phyloP scores from a whole-genome alignment of 192 early-diverging fungal species.

The Kappamyces sp. region DNA sequence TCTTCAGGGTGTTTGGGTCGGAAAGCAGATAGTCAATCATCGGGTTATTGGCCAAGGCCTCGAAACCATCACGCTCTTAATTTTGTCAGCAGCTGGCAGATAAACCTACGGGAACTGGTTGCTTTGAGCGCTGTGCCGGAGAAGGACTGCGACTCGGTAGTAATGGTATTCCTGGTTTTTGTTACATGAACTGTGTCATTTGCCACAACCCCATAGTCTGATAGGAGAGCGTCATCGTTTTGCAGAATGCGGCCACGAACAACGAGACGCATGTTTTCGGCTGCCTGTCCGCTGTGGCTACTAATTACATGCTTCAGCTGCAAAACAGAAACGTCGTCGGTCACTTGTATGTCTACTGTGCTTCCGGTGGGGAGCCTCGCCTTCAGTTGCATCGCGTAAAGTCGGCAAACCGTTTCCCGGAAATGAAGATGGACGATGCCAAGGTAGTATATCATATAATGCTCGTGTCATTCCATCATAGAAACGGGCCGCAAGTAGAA shows the following conservation, averaged over 20 bases:
- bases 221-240: slow-evolving; percentile 61
- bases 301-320: not conserved
- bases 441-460: slow-evolving; percentile 12
- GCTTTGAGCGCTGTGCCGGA: slow-evolving; percentile 1
- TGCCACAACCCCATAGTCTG: slow-evolving; percentile 62
- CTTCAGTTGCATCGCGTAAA: not conserved
- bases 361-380: slow-evolving; percentile 9
- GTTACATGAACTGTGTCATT: slow-evolving; percentile 80
- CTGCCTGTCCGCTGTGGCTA: not conserved
- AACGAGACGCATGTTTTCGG: slow-evolving; percentile 59
- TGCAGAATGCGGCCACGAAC: slow-evolving; percentile 82
- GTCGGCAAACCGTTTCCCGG: too few species aligned
- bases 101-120: not conserved
- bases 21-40: slow-evolving; percentile 12
- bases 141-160: slow-evolving; percentile 7
- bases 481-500: slow-evolving; percentile 50
- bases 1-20: slow-evolving; percentile 2
- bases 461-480: slow-evolving; percentile 47
- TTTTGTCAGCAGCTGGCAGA: not conserved
- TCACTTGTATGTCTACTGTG: not conserved
- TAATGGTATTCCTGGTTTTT: slow-evolving; percentile 23
- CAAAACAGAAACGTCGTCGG: not conserved
- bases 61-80: not conserved
- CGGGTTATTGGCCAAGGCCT: not conserved
- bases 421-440: too few species aligned